These are phyloP conservation scores for Xylariales sp. DNA, from an alignment of 2,329 filamentous ascomycete species.

Conservation along the genomic window DNA sequence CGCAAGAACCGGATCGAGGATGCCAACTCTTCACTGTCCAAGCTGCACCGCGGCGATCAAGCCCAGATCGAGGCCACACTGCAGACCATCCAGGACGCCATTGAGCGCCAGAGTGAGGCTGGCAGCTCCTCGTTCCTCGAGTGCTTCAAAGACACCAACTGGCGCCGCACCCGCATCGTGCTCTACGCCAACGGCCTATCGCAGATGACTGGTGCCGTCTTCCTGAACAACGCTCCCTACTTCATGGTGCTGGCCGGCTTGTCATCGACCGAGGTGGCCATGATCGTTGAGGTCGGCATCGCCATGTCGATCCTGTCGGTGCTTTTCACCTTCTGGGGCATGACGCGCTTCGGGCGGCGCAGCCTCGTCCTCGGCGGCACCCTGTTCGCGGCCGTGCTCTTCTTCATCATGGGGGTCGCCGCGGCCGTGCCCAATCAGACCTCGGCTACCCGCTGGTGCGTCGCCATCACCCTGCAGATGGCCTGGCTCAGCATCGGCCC, in stretches of 20 bases:
- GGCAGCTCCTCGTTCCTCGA: slow-evolving; percentile 1
- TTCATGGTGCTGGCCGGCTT: slow-evolving; percentile 5
- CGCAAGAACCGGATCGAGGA: slow-evolving; percentile 6
- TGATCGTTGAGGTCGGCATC: slow-evolving; percentile 4
- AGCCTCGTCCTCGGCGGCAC: slow-evolving; percentile 2
- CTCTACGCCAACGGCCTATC: slow-evolving; percentile 3
- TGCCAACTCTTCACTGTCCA: background rate
- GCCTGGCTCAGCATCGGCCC: slow-evolving; percentile 5
- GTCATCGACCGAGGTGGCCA: slow-evolving; percentile 3
- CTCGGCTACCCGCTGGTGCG: background rate
- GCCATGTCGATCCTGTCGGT: slow-evolving; percentile 2
- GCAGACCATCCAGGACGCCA: background rate
- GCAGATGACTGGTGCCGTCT: slow-evolving; percentile 4
- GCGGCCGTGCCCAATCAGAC: slow-evolving; percentile 2
- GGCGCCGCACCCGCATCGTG: slow-evolving; percentile 3
- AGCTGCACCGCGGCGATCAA: background rate
- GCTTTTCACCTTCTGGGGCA: slow-evolving; percentile 3
- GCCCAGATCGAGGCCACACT: background rate
- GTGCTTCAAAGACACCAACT: slow-evolving; percentile 3
- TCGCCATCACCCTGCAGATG: slow-evolving; percentile 4
- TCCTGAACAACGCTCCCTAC: slow-evolving; percentile 5
- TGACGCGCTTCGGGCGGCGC: slow-evolving; percentile 1
- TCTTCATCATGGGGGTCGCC: slow-evolving; percentile 4
- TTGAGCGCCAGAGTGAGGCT: slow-evolving; percentile 1
- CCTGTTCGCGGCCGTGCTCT: slow-evolving; percentile 1